phyloP scores from a whole-genome alignment of 139 green algal genomes.

The Chlorella sp. region DNA sequence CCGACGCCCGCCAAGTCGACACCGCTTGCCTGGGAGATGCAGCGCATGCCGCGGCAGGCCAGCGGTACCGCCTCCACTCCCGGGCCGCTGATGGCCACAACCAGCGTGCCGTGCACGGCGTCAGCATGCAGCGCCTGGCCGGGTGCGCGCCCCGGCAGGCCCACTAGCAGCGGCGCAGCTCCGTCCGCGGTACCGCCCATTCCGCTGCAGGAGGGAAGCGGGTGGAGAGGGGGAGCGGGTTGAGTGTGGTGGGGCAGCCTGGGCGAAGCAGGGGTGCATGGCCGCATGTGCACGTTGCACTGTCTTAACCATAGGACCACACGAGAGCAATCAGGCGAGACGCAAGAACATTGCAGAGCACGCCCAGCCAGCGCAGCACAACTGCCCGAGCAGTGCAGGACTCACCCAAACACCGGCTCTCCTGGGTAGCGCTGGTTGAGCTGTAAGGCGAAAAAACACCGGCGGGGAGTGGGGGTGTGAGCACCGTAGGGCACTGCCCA shows the following conservation, averaged over 20 bases:
- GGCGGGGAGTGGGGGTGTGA: no score
- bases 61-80: background rate
- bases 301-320: background rate
- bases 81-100: slow-evolving; percentile 1
- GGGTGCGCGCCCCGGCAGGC: background rate
- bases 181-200: slow-evolving; percentile 17
- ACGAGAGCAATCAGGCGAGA: background rate
- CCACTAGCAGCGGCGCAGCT: background rate
- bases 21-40: slow-evolving; percentile 14
- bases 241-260: background rate
- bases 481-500: no score
- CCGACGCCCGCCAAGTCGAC: background rate
- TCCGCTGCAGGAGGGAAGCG: background rate
- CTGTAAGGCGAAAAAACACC: background rate
- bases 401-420: slow-evolving; percentile 6
- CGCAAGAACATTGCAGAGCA: no score
- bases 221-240: background rate
- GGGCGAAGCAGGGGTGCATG: background rate
- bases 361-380: background rate
- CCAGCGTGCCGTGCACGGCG: slow-evolving; percentile 6
- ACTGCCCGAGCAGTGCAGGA: background rate
- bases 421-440: background rate
- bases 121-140: background rate
- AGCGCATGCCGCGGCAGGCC: slow-evolving; percentile 23
- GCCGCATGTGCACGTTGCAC: background rate